Evolutionary conservation across 306 rosid species (phyloP), one percentile per base, ranked within the genome.

Genomic region (Cucurbita ficifolia): DNA sequence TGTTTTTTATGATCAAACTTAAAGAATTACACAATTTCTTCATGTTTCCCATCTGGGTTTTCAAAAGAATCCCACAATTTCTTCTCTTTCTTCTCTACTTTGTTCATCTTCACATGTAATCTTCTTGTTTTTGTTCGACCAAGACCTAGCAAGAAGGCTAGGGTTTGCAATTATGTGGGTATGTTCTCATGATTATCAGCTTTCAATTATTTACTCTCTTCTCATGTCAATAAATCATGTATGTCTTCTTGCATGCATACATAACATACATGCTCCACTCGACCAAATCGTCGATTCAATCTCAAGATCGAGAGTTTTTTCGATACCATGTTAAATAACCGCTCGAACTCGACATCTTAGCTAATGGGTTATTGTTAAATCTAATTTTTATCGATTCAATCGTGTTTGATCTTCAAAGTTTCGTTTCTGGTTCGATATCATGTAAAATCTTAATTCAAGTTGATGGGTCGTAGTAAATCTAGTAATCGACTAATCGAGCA

Each of bases 131-230:
- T 62, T 62, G 48, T 61, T 38, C 3, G 24, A 29, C 33, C 33
- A 61, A 61, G 13, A 48, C n/a, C 6, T 11, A 4, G 62, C 35
- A 24, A 29, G 3, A 29, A 29, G 45, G 19, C 52, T 5, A 64
- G 71, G 71, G 71, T 64, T 64, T 63, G 49, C 49, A 64, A 64
- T 64, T 64, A 40, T 64, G 52, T 39, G 18, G 70, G 51, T 40
- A 63, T 39, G 70, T 10, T 40, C 14, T 63, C 33, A 39, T 63
- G 14, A 64, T 64, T 18, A 40, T 64, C 36, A 5, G 12, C 0
- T 64, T 64, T 38, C 36, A 64, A 64, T 64, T 4, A 64, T 40
- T 19, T 55, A 8, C 14, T 56, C 2, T 63, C 48, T 1, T 43
- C 7, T 12, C 70, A 40, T 56, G 61, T 22, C 8, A 21, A 56